Evolutionary conservation across 768 basidiomycete species (phyloP).

Genomic region (Amanita inopinata): DNA sequence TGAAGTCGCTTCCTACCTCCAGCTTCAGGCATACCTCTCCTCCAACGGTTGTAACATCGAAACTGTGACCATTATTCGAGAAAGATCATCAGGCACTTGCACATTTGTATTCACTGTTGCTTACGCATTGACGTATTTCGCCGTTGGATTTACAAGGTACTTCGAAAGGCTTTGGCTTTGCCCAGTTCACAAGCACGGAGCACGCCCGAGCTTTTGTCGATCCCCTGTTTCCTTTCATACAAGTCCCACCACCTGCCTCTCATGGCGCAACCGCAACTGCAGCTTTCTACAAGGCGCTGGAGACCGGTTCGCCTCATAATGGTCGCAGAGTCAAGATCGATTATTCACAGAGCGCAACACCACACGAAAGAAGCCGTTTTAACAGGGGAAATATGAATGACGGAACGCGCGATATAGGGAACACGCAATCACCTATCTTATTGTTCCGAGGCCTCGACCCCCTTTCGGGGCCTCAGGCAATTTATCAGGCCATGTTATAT

Average conservation of each 20-base stretch:
- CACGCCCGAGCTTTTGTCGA: slow-evolving; percentile 89
- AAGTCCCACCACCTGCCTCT: slow-evolving; percentile 85
- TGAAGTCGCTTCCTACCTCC: slow-evolving; percentile 29
- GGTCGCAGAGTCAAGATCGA: slow-evolving; percentile 92
- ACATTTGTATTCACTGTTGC: slow-evolving; percentile 63
- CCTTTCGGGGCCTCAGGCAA: slow-evolving; percentile 79
- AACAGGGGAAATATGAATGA: slow-evolving; percentile 71
- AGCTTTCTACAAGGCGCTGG: slow-evolving; percentile 65
- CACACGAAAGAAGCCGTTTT: slow-evolving; percentile 51
- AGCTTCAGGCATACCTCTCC: slow-evolving; percentile 75
- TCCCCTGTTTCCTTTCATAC: slow-evolving; percentile 82
- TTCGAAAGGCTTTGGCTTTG: slow-evolving; percentile 96
- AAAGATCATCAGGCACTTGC: slow-evolving; percentile 93
- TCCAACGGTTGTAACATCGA: slow-evolving; percentile 68
- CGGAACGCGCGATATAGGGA: slow-evolving; percentile 93
- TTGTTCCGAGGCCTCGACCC: slow-evolving; percentile 88
- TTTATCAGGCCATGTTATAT: slow-evolving; percentile 71
- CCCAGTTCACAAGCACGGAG: slow-evolving; percentile 79
- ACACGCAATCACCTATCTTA: slow-evolving; percentile 70
- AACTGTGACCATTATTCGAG: slow-evolving; percentile 92
- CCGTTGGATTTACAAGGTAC: slow-evolving; percentile 71
- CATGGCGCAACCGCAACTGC: slow-evolving; percentile 73
- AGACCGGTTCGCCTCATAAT: slow-evolving; percentile 59
- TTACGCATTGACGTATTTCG: slow-evolving; percentile 69
- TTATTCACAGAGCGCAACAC: slow-evolving; percentile 80